A percentile compares a stretch with the other conserved stretches of the same genome.
These are phyloP conservation scores for Ustilago crameri DNA, from an alignment of 1,284 basidiomycete genomes.

Conservation along the genomic window DNA sequence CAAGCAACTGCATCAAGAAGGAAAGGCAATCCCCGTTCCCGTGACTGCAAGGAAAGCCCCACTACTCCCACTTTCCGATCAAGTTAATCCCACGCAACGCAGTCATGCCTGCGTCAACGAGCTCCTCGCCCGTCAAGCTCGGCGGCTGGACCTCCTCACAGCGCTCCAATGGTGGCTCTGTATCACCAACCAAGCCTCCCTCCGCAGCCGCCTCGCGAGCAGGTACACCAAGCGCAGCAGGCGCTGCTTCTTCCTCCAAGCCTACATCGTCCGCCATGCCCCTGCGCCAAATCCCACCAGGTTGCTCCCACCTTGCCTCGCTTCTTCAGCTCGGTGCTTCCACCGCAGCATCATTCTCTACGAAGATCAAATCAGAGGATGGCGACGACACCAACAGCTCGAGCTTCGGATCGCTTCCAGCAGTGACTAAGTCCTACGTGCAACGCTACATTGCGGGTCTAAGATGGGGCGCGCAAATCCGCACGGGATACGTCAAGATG, in stretches of 20 bases:
- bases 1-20: too few species aligned
- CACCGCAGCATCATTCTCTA: slow-evolving; percentile 1
- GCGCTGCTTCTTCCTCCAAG: slow-evolving; percentile 3
- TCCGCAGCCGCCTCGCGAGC: slow-evolving; percentile 32
- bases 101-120: slow-evolving; percentile 31
- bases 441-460: slow-evolving; percentile 56
- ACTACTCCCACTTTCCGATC: too few species aligned
- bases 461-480: slow-evolving; percentile 56
- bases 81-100: not conserved
- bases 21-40: too few species aligned
- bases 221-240: slow-evolving; percentile 19
- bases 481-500: slow-evolving; percentile 49
- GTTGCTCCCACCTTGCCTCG: slow-evolving; percentile 33
- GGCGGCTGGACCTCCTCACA: slow-evolving; percentile 23
- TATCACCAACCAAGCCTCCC: slow-evolving; percentile 33
- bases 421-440: slow-evolving; percentile 23
- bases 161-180: slow-evolving; percentile 33
- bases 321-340: slow-evolving; percentile 21
- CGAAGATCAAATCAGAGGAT: slow-evolving; percentile 43
- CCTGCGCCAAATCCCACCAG: slow-evolving; percentile 33
- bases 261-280: slow-evolving; percentile 1
- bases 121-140: slow-evolving; percentile 27
- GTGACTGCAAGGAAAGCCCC: too few species aligned
- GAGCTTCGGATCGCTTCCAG: slow-evolving; percentile 30
- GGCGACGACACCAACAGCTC: slow-evolving; percentile 13